Base-by-base conservation (phyloP, 1,284 basidiomycete genomes). In the Heterobasidion parviporum region DNA sequence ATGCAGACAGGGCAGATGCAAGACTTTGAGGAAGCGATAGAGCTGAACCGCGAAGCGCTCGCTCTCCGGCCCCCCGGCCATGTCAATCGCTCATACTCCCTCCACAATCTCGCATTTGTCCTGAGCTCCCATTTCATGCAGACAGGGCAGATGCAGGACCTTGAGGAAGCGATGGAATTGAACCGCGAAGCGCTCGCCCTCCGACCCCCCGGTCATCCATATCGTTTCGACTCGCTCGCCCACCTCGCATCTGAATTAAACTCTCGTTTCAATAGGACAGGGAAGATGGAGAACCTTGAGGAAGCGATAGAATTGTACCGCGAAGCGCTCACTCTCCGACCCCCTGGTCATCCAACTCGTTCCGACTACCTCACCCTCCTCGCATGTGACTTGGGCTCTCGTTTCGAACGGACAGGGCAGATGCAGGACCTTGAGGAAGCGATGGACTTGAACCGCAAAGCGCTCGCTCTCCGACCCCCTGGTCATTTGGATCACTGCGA, bases 141-240 rank as follows among this genome's bases (percentile, higher is more conserved):
- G 26, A 34, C 45, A 7, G 65, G 67, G 33, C 43, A 62, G 9
- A 10, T 50, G 1, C 56, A 60, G 20, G 72, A 74, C 59, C 55
- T 72, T 36, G 62, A 72, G 36, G 55, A 48, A 14, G 68, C 70
- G 18, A 62, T 71, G 47, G 59, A 57, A 20, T 55, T 60, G 47
- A 56, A 64, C 43, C 52, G 59, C 15, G 55, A 60, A 12, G 65
- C 60, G 6, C 57, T 73, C 7, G 58, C 58, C 6, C 64, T 67
- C 20, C 56, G 47, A 36, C 61, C 64, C 38, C 9, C 54, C 15
- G 64, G 54, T 12, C 64, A 67, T n/a, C n/a, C n/a, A n/a, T n/a
- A n/a, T n/a, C n/a, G n/a, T n/a, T n/a, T n/a, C n/a, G n/a, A n/a
- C n/a, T n/a, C n/a, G n/a, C n/a, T n/a, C n/a, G n/a, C n/a, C n/a